phyloP scores from a whole-genome alignment of 164 flowering plant genomes.

The Nelumbo lutea region DNA sequence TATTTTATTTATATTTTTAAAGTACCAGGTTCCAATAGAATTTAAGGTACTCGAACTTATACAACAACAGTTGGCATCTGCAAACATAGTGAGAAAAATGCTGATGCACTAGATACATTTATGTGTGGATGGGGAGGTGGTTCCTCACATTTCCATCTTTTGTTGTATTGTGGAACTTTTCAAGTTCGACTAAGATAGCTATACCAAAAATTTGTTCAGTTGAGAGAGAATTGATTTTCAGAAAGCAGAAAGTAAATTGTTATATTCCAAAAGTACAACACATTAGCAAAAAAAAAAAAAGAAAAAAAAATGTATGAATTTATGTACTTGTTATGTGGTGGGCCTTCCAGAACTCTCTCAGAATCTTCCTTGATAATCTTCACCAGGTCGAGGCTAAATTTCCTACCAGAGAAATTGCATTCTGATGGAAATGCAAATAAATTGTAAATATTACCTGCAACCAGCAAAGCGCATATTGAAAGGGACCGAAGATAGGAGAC shows the following conservation, averaged over 20 bases:
- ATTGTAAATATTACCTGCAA: slow-evolving; percentile 61
- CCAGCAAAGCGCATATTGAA: not conserved
- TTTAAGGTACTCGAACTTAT: too few species aligned
- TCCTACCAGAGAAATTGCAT: slow-evolving; percentile 91
- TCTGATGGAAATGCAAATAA: slow-evolving; percentile 97
- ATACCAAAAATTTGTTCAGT: not conserved
- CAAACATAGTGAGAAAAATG: too few species aligned
- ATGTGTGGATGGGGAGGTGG: too few species aligned
- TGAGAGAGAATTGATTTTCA: not conserved
- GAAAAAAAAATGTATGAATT: not conserved
- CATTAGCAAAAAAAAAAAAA: not conserved
- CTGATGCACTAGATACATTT: too few species aligned
- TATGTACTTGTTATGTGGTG: slow-evolving; percentile 45
- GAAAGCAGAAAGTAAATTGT: not conserved
- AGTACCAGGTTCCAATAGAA: too few species aligned
- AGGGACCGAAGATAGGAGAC: not conserved
- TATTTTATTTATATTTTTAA: too few species aligned
- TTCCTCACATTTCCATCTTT: too few species aligned
- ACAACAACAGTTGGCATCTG: too few species aligned
- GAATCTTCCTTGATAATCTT: slow-evolving; percentile 55
- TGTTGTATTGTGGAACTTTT: too few species aligned
- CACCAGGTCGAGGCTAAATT: slow-evolving; percentile 70
- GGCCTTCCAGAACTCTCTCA: slow-evolving; percentile 35
- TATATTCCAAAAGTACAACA: not conserved
- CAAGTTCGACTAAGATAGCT: not conserved